Base-by-base conservation (phyloP, 208 protist species). In the Leishmania arabica region DNA sequence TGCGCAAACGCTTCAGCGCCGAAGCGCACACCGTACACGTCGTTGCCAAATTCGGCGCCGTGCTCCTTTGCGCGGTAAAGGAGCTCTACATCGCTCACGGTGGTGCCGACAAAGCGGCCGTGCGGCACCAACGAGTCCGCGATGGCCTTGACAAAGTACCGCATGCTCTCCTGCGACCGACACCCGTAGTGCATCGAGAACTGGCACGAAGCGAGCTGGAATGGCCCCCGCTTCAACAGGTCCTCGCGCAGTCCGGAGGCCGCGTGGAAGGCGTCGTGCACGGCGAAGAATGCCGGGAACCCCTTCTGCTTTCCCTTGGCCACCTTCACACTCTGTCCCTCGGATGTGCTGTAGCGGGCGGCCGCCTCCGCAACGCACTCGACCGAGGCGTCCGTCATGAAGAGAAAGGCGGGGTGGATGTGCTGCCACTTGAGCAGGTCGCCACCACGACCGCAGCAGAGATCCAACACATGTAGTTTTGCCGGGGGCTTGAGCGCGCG, bases 131-230 rank as follows among this genome's bases (percentile, higher is more conserved):
- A 86, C 31, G 85, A 58, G 19, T 70, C 62, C 2, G 91, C 78
- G 37, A 97, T 80, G 49, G 84, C 78, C n/a, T 74, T 66, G 8
- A 97, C 74, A 79, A 97, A 95, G 62, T 68, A 85, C 45, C 49
- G 65, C 2, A 94, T 71, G 64, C 85, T 66, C 47, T 88, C 80
- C 71, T 83, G 80, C 0, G 85, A 86, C 21, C 73, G 80, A 75
- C 88, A 97, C 24, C 90, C 92, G 83, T 95, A 95, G 88, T 97
- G 93, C 79, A 97, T 84, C 34, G 93, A 94, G 85, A 97, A 97
- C 77, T 97, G 93, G 62, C 93, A 97, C 27, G 93, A 95, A 51
- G 85, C 78, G 70, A 97, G 73, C 68, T 93, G 84, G 51, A 92
- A 89, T 19, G 80, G 72, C 11, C 58, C 75, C 19, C 74, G 75